Evolutionary conservation across 495 filamentous ascomycete species (phyloP).

Genomic region (Annulohypoxylon bovei): DNA sequence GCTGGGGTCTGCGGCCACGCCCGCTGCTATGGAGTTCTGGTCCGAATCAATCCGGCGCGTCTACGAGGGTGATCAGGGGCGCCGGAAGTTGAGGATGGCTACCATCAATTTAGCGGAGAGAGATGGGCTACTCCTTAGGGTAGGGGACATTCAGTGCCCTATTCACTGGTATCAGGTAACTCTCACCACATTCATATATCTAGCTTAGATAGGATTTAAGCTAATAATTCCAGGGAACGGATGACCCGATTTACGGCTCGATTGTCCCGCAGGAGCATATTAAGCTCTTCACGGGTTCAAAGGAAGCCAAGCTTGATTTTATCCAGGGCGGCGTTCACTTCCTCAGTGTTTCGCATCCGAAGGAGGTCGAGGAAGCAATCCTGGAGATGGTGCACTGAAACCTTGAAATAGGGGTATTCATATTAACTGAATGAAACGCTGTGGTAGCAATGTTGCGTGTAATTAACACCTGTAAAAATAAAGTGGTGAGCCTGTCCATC

Average conservation of each 20-base stretch:
- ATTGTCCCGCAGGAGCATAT: constrained; percentile 65
- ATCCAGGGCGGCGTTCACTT: constrained; percentile 68
- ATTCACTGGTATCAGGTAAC: constrained; percentile 71
- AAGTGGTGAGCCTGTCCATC: too few species aligned
- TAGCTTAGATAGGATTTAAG: background rate
- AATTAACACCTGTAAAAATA: background rate
- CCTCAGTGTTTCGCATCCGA: constrained; percentile 64
- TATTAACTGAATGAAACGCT: background rate
- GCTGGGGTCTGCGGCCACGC: constrained; percentile 58
- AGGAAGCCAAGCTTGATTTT: constrained; percentile 58
- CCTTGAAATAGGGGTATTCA: constrained; percentile 5
- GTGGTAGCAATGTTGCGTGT: background rate
- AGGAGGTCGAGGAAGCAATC: constrained; percentile 63
- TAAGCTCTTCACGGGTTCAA: constrained; percentile 63
- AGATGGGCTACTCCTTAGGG: constrained; percentile 64
- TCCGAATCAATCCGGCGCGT: constrained; percentile 59
- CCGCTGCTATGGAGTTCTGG: constrained; percentile 62
- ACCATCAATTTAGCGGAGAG: constrained; percentile 65
- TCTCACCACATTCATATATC: constrained; percentile 7
- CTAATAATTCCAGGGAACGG: constrained; percentile 56
- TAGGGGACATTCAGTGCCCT: constrained; percentile 67
- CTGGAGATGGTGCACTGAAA: constrained; percentile 57
- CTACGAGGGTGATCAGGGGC: constrained; percentile 68
- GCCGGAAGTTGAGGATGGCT: constrained; percentile 65
- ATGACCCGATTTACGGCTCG: constrained; percentile 62